A percentile compares a stretch with the other conserved stretches of the same genome.
These are phyloP conservation scores for Veloboletus limbatus DNA, from an alignment of 1,284 basidiomycete species.

Conservation along the genomic window DNA sequence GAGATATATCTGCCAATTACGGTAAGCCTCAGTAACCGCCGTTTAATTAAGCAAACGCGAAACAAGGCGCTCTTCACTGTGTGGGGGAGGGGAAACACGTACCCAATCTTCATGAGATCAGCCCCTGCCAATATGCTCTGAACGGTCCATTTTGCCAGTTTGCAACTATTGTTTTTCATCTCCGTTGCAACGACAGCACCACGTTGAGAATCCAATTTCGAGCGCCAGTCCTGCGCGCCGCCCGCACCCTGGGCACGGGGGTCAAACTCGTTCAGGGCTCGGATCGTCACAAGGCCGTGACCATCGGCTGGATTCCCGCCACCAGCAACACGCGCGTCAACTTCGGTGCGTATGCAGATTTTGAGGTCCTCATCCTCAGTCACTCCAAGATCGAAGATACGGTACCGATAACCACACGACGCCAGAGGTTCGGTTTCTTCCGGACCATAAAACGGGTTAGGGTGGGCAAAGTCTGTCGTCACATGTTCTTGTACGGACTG, in stretches of 20 bases:
- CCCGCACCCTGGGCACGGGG: slow-evolving; percentile 87
- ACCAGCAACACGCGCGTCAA: slow-evolving; percentile 83
- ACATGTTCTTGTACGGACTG: slow-evolving; percentile 84
- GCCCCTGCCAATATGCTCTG: slow-evolving; percentile 96
- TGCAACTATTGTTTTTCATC: slow-evolving; percentile 99
- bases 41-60: slow-evolving; percentile 5
- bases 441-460: slow-evolving; percentile 95
- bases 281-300: slow-evolving; percentile 87
- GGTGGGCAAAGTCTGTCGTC: slow-evolving; percentile 72
- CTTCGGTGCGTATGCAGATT: slow-evolving; percentile 93
- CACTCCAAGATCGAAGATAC: slow-evolving; percentile 91
- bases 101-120: slow-evolving; percentile 98
- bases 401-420: slow-evolving; percentile 95
- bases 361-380: slow-evolving; percentile 89
- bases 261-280: slow-evolving; percentile 97
- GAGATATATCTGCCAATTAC: slow-evolving; percentile 74
- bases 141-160: slow-evolving; percentile 96
- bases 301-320: slow-evolving; percentile 64
- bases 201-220: slow-evolving; percentile 93
- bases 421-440: slow-evolving; percentile 95
- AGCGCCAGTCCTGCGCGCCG: slow-evolving; percentile 95
- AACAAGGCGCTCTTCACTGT: not conserved
- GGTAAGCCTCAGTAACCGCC: slow-evolving; percentile 9
- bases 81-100: slow-evolving; percentile 31
- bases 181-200: slow-evolving; percentile 98